Evolutionary conservation across 2,329 filamentous ascomycete species (phyloP), one percentile per base, ranked within the genome.

Genomic region (Allantophomopsis lycopodina): DNA sequence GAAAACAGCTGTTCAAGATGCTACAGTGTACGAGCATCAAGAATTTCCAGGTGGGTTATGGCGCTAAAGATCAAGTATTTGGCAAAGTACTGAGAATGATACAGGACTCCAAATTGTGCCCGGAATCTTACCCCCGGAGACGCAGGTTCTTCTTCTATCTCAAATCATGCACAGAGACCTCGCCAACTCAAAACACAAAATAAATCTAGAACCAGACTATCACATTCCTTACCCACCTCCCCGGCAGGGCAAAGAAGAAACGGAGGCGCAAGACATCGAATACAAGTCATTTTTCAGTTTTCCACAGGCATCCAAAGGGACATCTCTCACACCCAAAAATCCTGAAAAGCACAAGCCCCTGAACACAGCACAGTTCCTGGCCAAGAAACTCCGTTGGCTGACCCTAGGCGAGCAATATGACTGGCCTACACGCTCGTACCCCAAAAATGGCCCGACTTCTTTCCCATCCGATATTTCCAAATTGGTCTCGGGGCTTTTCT

Each of bases 351-450:
- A 95, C 60, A 84, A 80, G 46, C 70, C 84, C 2, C 65, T 95
- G 6, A 71, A 76, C 5, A 66, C 83, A 38, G 66, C 73, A 33
- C 79, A 81, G 53, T 75, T 91, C 35, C 68, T 96, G 20, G 73
- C 78, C 41, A 82, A 81, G 46, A 88, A 85, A 45, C 73, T 96
- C 18, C 84, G 89, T 47, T 96, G 89, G 89, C 74, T 94, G 20
- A 96, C 89, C 0, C 72, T 96, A 2, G 89, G 89, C 36, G 86
- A 86, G 0, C 89, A 96, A 59, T 96, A 96, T 58, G 83, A 96
- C 61, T 95, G 89, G 91, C 89, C 86, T 0, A 73, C 76, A 39
- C 87, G 93, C 46, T 63, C 74, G 7, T 96, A 96, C 52, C 84
- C 87, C 0, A 57, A 66, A 2, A 65, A 69, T 4, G 46, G 59